phyloP scores from a whole-genome alignment of 2,329 filamentous ascomycete species.

The Sphaerulina vaccinii region DNA sequence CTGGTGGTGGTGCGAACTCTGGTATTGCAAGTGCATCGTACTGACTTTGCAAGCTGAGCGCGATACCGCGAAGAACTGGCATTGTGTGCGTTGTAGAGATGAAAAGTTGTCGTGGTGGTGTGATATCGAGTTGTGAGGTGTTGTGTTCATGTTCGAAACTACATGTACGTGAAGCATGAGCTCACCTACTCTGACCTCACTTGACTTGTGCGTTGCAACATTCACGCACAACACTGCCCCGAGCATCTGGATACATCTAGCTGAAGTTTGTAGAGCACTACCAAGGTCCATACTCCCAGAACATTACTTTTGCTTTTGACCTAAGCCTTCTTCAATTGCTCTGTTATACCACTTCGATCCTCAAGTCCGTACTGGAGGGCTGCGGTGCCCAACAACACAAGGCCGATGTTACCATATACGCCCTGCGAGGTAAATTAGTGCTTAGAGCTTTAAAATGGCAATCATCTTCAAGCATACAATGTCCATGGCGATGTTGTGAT shows the following conservation, averaged over 20 bases:
- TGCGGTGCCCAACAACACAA: slow-evolving; percentile 32
- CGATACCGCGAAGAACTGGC: slow-evolving; percentile 41
- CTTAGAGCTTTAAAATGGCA: not conserved
- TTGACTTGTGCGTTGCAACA: too few species aligned
- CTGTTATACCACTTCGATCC: slow-evolving; percentile 20
- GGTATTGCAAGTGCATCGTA: slow-evolving; percentile 42
- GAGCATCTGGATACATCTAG: too few species aligned
- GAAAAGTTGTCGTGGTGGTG: too few species aligned
- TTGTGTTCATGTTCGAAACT: too few species aligned
- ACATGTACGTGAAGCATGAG: too few species aligned
- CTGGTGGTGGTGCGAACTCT: slow-evolving; percentile 41
- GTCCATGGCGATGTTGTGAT: slow-evolving; percentile 38
- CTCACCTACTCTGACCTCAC: too few species aligned
- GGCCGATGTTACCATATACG: slow-evolving; percentile 35
- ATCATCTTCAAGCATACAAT: slow-evolving; percentile 32
- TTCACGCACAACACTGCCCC: too few species aligned
- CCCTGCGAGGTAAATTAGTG: slow-evolving; percentile 13
- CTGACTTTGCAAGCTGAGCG: slow-evolving; percentile 43
- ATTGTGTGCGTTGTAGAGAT: too few species aligned
- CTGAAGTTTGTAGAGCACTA: too few species aligned
- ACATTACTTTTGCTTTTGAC: too few species aligned
- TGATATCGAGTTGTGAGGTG: too few species aligned
- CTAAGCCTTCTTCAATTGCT: slow-evolving; percentile 24
- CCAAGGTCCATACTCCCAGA: too few species aligned
- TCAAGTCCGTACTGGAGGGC: slow-evolving; percentile 32